phyloP scores from a whole-genome alignment of 1,284 basidiomycete species.

The Volvariella surrecta region DNA sequence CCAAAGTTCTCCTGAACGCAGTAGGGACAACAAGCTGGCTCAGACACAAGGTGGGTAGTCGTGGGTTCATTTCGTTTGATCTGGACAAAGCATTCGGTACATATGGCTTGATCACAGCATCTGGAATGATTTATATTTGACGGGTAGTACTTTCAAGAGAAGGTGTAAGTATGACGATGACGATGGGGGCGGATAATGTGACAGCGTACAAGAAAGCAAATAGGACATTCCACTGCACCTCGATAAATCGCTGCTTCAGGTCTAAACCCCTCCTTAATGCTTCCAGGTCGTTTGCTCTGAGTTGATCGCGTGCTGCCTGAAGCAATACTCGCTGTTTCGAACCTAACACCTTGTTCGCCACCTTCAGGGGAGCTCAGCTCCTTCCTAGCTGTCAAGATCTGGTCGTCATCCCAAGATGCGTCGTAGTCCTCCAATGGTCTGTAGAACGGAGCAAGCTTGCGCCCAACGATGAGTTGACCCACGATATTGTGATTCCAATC shows the following conservation, averaged over 20 bases:
- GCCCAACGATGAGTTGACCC: conserved; percentile 79
- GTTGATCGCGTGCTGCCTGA: conserved; percentile 27
- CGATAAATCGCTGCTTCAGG: conserved; percentile 77
- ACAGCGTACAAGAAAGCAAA: conserved; percentile 86
- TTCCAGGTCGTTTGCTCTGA: conserved; percentile 40
- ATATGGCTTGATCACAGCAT: conserved; percentile 97
- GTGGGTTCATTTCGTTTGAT: conserved; percentile 96
- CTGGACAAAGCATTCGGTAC: conserved; percentile 98
- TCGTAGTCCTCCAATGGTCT: conserved; percentile 91
- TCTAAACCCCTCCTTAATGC: conserved; percentile 50
- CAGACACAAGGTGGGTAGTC: conserved; percentile 85
- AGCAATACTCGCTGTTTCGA: conserved; percentile 22
- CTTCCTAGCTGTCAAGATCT: conserved; percentile 71
- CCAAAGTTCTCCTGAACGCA: conserved; percentile 98
- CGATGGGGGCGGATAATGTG: conserved; percentile 15
- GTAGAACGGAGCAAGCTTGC: conserved; percentile 93
- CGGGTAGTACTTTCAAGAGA: conserved; percentile 72
- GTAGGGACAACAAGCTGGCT: conserved; percentile 93
- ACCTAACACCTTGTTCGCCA: conserved; percentile 27
- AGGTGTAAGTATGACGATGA: conserved; percentile 15
- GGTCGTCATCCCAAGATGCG: conserved; percentile 77
- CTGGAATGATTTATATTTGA: conserved; percentile 93
- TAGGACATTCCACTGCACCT: conserved; percentile 94
- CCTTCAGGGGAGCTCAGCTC: conserved; percentile 39
- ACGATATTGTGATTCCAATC: conserved; percentile 91